Evolutionary conservation across 164 flowering plant genomes (phyloP).

Genomic region (Cinnamomum chago): DNA sequence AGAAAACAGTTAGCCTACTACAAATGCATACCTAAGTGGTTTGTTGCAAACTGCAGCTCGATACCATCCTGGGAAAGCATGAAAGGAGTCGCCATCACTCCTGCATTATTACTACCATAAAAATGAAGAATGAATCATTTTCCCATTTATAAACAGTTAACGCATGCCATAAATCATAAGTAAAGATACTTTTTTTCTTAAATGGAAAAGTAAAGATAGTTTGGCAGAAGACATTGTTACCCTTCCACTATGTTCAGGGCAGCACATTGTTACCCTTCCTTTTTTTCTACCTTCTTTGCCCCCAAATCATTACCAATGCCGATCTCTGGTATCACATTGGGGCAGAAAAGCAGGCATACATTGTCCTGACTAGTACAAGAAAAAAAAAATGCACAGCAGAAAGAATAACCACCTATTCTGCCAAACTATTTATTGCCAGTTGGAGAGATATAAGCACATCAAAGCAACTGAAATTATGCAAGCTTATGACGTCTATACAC

Average conservation of each 20-base stretch:
- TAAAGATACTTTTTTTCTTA: background rate
- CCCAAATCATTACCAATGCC: background rate
- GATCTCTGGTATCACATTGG: background rate
- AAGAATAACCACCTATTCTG: no score
- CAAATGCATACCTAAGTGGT: constrained; percentile 50
- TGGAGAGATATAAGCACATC: background rate
- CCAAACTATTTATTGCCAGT: no score
- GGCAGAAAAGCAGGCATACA: background rate
- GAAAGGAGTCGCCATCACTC: constrained; percentile 57
- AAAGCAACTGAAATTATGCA: background rate
- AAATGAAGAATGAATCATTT: constrained; percentile 5
- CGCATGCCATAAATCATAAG: background rate
- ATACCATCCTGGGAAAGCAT: constrained; percentile 58
- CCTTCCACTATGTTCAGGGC: background rate
- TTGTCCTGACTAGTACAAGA: background rate
- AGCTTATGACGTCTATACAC: background rate
- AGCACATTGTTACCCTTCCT: background rate
- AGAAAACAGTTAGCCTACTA: no score
- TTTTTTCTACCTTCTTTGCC: background rate
- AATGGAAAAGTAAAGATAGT: background rate
- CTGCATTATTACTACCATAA: constrained; percentile 71
- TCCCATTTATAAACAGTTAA: background rate
- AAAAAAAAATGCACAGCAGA: no score
- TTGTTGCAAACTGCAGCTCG: constrained; percentile 76
- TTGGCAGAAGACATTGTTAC: background rate